Conservation (phyloP, 768 basidiomycete genomes). For the Asterophora lycoperdoides region DNA sequence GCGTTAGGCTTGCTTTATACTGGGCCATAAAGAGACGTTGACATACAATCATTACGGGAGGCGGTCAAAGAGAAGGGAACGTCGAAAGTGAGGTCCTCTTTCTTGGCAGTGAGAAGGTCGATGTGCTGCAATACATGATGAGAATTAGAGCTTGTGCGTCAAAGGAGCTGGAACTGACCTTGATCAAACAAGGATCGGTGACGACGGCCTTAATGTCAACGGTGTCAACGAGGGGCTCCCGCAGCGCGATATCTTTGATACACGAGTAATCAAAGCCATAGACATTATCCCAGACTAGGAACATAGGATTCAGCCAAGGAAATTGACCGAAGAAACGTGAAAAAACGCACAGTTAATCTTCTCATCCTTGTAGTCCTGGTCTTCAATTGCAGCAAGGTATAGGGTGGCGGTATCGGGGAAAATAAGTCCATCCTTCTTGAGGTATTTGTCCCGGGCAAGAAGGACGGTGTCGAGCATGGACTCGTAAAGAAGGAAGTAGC, state of each 20-base stretch:
- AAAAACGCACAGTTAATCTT: conserved; percentile 91
- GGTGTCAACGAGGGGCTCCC: conserved; percentile 97
- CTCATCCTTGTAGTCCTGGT: conserved; percentile 99
- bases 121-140: conserved; percentile 57
- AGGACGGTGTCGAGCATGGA: conserved; percentile 99
- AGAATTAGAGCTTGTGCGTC: not conserved
- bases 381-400: conserved; percentile 96
- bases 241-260: conserved; percentile 96
- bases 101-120: conserved; percentile 85
- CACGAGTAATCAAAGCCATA: conserved; percentile 99
- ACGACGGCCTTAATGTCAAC: conserved; percentile 96
- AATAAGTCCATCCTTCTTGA: conserved; percentile 85
- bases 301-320: conserved; percentile 4
- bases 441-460: conserved; percentile 93
- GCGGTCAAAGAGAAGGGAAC: conserved; percentile 75
- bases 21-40: not conserved
- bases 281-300: conserved; percentile 98
- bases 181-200: conserved; percentile 86
- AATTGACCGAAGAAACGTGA: not conserved
- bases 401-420: conserved; percentile 95
- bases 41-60: conserved; percentile 88
- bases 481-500: conserved; percentile 98
- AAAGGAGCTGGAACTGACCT: conserved; percentile 41
- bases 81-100: conserved; percentile 89
- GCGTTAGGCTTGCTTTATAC: not conserved